phyloP scores from a whole-genome alignment of 139 green algal genomes.

The Chlorella sorokiniana region DNA sequence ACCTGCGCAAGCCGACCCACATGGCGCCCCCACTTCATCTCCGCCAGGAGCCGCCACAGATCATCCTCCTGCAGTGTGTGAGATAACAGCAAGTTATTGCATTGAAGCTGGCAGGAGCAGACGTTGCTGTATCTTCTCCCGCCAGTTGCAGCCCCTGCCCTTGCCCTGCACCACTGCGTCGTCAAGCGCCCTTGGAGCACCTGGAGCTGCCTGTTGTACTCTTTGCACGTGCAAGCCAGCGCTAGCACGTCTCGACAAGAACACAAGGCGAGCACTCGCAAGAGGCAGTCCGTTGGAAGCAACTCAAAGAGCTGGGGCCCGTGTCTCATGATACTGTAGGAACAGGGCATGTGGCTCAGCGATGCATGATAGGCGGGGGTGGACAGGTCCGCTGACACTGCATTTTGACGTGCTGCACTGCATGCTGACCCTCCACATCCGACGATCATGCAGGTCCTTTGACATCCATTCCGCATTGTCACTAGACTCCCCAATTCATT shows the following conservation, averaged over 20 bases:
- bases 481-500: too few species aligned
- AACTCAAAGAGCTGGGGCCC: not conserved
- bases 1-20: constrained; percentile 8
- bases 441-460: not conserved
- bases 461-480: too few species aligned
- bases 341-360: too few species aligned
- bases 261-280: constrained; percentile 9
- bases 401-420: too few species aligned
- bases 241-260: constrained; percentile 16
- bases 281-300: not conserved
- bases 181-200: not conserved
- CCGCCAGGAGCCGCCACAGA: constrained; percentile 39
- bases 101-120: not conserved
- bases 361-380: too few species aligned
- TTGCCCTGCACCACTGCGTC: too few species aligned
- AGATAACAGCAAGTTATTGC: not conserved
- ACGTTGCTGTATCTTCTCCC: not conserved
- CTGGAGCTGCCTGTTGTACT: not conserved
- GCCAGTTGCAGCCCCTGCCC: not conserved
- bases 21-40: constrained; percentile 38
- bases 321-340: not conserved
- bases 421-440: too few species aligned
- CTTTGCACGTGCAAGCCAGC: constrained; percentile 4
- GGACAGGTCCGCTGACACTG: too few species aligned
- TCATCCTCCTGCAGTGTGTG: constrained; percentile 29